Evolutionary conservation across 2,329 filamentous ascomycete genomes (phyloP).

Genomic region (Cladorrhinum sp.): DNA sequence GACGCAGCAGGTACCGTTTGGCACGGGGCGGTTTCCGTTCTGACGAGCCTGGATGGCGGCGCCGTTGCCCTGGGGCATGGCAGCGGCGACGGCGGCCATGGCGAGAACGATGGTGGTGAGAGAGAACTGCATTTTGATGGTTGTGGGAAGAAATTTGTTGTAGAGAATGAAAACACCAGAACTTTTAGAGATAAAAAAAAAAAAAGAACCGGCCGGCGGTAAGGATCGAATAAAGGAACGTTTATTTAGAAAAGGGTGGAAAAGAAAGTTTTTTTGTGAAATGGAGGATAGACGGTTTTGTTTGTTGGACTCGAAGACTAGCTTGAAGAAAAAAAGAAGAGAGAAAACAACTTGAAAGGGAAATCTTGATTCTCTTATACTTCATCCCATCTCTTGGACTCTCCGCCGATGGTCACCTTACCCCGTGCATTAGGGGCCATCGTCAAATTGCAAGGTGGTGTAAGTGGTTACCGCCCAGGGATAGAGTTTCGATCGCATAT

Average conservation of each 20-base stretch:
- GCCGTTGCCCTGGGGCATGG: constrained; percentile 24
- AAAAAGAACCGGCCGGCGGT: constrained; percentile 19
- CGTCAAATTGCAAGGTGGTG: not conserved
- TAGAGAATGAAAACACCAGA: not conserved
- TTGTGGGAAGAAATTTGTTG: not conserved
- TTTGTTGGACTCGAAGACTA: constrained; percentile 14
- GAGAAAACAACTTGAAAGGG: not conserved
- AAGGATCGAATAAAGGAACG: not conserved
- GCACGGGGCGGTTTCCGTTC: constrained; percentile 36
- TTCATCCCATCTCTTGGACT: not conserved
- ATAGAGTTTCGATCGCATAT: not conserved
- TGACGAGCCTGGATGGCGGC: constrained; percentile 29
- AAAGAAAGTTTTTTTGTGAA: not conserved
- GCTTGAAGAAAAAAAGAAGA: constrained; percentile 12
- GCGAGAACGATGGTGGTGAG: constrained; percentile 27
- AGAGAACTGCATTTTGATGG: constrained; percentile 31
- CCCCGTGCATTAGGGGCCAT: not conserved
- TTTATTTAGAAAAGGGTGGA: not conserved
- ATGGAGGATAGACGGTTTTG: not conserved
- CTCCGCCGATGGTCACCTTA: too few relatives aligned
- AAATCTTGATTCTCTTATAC: not conserved
- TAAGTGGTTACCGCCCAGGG: not conserved
- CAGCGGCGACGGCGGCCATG: constrained; percentile 28
- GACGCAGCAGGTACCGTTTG: constrained; percentile 36
- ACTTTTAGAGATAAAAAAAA: constrained; percentile 1